Percentiles rank a stretch among this genome's conserved stretches.
These are phyloP conservation scores for Miamiensis avidus DNA, from an alignment of 169 alveolate genomes.

Conservation along the genomic window DNA sequence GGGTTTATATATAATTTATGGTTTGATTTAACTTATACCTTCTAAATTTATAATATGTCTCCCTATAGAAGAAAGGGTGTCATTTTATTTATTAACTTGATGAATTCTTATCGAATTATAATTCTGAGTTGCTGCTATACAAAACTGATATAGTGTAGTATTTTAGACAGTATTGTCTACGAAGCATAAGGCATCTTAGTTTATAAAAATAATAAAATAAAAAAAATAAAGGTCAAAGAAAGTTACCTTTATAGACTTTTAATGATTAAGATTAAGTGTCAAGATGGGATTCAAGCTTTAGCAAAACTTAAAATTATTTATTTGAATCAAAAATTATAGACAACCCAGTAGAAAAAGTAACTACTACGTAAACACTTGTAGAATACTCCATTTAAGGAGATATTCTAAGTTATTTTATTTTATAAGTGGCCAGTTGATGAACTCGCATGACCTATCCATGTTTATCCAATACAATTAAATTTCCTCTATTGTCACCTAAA, in stretches of 20 bases:
- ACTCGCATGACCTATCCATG: neutral
- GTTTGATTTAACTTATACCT: neutral
- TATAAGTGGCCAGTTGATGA: neutral
- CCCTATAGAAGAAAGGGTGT: neutral
- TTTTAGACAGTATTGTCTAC: neutral
- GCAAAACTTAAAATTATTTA: no score
- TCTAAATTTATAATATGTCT: neutral
- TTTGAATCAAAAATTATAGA: neutral
- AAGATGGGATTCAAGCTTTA: neutral
- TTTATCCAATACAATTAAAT: no score
- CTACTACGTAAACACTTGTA: no score
- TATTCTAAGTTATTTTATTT: neutral
- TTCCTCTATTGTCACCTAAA: neutral
- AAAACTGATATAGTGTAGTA: neutral
- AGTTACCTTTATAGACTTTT: neutral
- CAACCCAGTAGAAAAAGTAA: neutral
- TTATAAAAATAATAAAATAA: no score
- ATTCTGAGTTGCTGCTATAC: neutral
- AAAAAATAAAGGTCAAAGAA: neutral
- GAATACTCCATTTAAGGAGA: neutral
- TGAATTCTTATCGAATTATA: neutral
- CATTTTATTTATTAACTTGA: neutral
- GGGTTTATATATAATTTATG: no score
- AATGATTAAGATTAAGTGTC: neutral
- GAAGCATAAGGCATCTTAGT: neutral